Evolutionary conservation across 2,329 filamentous ascomycete species (phyloP), one percentile per base, ranked within the genome.

Genomic region (Rhinocladiella mackenziei): DNA sequence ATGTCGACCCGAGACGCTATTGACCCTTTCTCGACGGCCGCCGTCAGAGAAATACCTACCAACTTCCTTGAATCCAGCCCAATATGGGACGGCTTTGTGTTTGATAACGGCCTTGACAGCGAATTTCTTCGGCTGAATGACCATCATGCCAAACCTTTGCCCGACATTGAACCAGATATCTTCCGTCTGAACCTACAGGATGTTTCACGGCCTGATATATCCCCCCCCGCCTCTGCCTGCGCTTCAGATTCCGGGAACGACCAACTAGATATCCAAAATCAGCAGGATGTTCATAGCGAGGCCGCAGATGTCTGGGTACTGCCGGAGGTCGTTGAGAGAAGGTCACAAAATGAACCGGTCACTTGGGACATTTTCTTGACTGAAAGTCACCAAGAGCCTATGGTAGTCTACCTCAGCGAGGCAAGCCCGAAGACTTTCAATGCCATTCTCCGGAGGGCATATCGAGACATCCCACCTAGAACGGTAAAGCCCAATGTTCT

Each of bases 331-430:
- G 41, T 55, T 10, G 42, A 58, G 4, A 43, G 40, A 2, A 9
- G 35, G 7, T 39, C 23, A 13, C 36, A 51, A 28, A 39, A 49
- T 8, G 37, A 49, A 9, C 50, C 62, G 2, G 45, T 64, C 15
- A 67, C 65, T 23, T 72, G 69, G 69, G 69, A 72, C 51, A 62
- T 49, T 9, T 70, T 66, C 48, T 53, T 62, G 18, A 47, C 65
- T 17, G 57, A 50, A 36, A 43, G 50, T 8, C 61, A 62, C 28
- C 44, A 55, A 25, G 62, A 66, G 34, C 60, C 61, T 3, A 40
- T 50, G 19, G 67, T 66, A 19, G 62, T 60, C 29, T 71, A 70
- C 43, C 61, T 72, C 25, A 70, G 66, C 40, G 69, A 72, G 56
- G 65, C 66, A 11, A 65, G 64, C 1, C 58, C 63, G 2, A 55